These are phyloP conservation scores for Musa acuminata DNA, from an alignment of 176 grass and related monocot genomes.

Conservation along the genomic window DNA sequence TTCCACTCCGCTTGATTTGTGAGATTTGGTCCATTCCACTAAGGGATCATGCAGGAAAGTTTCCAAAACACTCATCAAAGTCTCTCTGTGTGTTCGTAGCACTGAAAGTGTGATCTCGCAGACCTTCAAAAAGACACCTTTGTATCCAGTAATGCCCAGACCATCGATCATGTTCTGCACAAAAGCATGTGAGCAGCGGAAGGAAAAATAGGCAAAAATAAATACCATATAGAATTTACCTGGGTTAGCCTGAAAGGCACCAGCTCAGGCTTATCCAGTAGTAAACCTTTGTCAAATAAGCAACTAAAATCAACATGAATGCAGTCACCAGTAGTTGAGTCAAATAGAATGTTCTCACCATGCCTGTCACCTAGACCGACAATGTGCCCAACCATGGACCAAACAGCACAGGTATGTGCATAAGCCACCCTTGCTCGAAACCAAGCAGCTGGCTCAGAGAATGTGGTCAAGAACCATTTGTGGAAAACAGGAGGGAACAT, in stretches of 20 bases:
- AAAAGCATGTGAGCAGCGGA: background rate
- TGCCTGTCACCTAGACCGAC: slow-evolving; percentile 90
- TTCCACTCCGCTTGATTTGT: slow-evolving; percentile 77
- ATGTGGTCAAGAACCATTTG: slow-evolving; percentile 89
- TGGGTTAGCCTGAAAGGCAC: slow-evolving; percentile 96
- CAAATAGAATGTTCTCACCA: slow-evolving; percentile 89
- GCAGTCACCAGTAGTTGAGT: slow-evolving; percentile 75
- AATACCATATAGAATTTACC: slow-evolving; percentile 9
- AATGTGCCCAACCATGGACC: slow-evolving; percentile 99
- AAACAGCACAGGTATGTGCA: slow-evolving; percentile 74
- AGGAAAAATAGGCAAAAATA: background rate
- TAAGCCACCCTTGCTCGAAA: slow-evolving; percentile 86
- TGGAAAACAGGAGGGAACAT: slow-evolving; percentile 92
- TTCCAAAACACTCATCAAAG: slow-evolving; percentile 88
- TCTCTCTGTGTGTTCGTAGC: slow-evolving; percentile 79
- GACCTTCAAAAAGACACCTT: slow-evolving; percentile 84
- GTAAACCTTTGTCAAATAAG: slow-evolving; percentile 85
- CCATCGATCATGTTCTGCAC: slow-evolving; percentile 96
- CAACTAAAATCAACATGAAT: slow-evolving; percentile 97
- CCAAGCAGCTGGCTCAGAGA: slow-evolving; percentile 98
- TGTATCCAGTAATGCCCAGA: slow-evolving; percentile 86
- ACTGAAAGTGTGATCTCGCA: slow-evolving; percentile 90
- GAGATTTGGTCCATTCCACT: slow-evolving; percentile 91
- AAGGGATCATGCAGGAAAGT: slow-evolving; percentile 90
- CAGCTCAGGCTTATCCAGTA: slow-evolving; percentile 76